phyloP scores from a whole-genome alignment of 2,329 filamentous ascomycete genomes.

The Fusarium miscanthi region DNA sequence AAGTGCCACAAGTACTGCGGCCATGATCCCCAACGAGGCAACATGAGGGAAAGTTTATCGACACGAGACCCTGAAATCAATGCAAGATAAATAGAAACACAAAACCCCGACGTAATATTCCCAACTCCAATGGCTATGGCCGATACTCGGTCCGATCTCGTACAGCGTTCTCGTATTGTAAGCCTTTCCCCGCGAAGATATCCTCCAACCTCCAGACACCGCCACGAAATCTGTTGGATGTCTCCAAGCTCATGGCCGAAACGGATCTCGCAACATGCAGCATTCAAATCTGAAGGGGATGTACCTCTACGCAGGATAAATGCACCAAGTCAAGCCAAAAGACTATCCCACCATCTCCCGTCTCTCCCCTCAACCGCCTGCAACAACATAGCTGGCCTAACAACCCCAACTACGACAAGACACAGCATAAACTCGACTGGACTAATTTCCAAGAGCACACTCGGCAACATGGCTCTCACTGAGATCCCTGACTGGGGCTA shows the following conservation, averaged over 20 bases:
- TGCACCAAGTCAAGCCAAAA: neutral
- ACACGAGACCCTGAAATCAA: too few relatives aligned
- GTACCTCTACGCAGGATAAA: fast-evolving
- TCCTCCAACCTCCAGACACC: neutral
- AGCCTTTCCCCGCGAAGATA: neutral
- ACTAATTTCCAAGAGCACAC: neutral
- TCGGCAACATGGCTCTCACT: too few relatives aligned
- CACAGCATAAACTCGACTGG: neutral
- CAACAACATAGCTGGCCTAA: fast-evolving
- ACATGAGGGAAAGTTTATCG: neutral
- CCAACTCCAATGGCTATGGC: neutral
- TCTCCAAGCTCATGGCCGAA: neutral
- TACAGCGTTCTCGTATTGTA: neutral
- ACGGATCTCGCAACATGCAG: neutral
- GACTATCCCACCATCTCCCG: neutral
- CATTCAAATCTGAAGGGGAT: too few relatives aligned
- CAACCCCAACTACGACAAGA: neutral
- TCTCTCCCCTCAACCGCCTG: too few relatives aligned
- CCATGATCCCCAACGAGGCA: neutral
- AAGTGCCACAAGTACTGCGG: too few relatives aligned
- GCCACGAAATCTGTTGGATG: neutral
- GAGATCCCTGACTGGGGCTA: too few relatives aligned
- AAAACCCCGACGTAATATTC: too few relatives aligned
- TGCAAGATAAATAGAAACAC: neutral
- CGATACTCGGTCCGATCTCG: slow-evolving; percentile 6